Base-by-base conservation (phyloP, 495 filamentous ascomycete species). In the Penicillium mononematosum region DNA sequence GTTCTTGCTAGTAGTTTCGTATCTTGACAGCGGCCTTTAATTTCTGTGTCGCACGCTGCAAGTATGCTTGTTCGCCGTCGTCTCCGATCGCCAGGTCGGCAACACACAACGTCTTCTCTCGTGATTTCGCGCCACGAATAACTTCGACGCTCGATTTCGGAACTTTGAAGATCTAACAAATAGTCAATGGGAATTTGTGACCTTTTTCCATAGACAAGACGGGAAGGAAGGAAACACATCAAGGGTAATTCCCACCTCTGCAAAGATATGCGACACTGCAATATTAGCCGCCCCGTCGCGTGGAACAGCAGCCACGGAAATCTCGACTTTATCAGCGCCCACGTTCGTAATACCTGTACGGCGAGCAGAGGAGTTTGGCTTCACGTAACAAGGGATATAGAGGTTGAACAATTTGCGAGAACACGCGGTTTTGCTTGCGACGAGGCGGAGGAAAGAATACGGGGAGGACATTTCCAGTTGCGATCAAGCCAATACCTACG, bases 231-330 rank as follows among this genome's bases (percentile, higher is more conserved):
- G 0, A 38, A 14, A n/a, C 39, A 45, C 11, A 24, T 31, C 11
- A 10, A 45, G 24, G 22, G 34, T n/a, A 39, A 39, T 39, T n/a
- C 71, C 53, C 65, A 88, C 85, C 74, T 85, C 74, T 54, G 86
- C 85, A 39, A 90, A 70, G 6, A 88, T 69, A 51, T 82, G 77
- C 56, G 84, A 74, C 8, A 88, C 84, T 14, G 86, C 85, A 53
- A 78, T 76, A 60, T 90, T 90, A 4, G 86, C 83, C 66, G 86
- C 84, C 2, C 86, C 85, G 22, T 88, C 83, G 36, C 81, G 75
- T 10, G 86, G 80, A 45, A 78, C 83, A 0, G 84, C 86, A 3
- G 85, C 66, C 0, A 88, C 85, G 27, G 81, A 85, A 1, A 90
- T 64, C 47, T 86, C 81, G 52, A 89, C 76, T 11, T 70, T 69